Conservation (phyloP, 169 alveolate genomes). For the Eimeria praecox region DNA sequence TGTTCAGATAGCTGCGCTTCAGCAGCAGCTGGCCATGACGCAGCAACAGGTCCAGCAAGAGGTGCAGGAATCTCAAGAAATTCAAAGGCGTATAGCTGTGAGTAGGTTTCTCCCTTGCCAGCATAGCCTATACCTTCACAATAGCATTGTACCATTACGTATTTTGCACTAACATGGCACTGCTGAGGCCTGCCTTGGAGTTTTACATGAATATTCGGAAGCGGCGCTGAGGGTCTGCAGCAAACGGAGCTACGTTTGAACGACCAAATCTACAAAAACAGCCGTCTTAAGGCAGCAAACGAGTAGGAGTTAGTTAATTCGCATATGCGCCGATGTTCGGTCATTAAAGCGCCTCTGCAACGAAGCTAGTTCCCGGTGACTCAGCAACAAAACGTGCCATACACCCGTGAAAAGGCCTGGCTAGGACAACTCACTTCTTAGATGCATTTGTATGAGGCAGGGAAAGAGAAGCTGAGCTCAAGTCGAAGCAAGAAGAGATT, state of each 20-base stretch:
- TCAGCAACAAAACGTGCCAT: background rate
- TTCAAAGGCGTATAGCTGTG: slow-evolving; percentile 68
- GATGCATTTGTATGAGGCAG: background rate
- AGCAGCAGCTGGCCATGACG: slow-evolving; percentile 61
- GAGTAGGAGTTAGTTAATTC: background rate
- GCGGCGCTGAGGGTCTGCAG: slow-evolving; percentile 43
- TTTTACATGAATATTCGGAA: background rate
- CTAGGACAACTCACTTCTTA: background rate
- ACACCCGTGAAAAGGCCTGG: background rate
- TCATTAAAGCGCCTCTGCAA: background rate
- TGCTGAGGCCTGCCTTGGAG: background rate
- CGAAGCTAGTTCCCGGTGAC: background rate
- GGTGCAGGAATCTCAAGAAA: slow-evolving; percentile 61
- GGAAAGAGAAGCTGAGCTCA: slow-evolving; percentile 79
- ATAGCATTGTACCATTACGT: background rate
- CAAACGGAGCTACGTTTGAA: slow-evolving; percentile 75
- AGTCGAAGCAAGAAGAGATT: slow-evolving; percentile 60
- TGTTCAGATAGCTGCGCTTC: slow-evolving; percentile 62
- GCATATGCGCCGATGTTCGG: background rate
- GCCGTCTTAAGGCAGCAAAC: slow-evolving; percentile 80
- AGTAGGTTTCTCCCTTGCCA: background rate
- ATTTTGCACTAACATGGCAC: background rate
- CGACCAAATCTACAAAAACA: slow-evolving; percentile 74
- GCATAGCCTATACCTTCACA: background rate
- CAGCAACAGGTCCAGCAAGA: slow-evolving; percentile 72